A percentile compares a stretch with the other conserved stretches of the same genome.
phyloP scores from a whole-genome alignment of 306 rosid genomes.

The Castanea mollissima region DNA sequence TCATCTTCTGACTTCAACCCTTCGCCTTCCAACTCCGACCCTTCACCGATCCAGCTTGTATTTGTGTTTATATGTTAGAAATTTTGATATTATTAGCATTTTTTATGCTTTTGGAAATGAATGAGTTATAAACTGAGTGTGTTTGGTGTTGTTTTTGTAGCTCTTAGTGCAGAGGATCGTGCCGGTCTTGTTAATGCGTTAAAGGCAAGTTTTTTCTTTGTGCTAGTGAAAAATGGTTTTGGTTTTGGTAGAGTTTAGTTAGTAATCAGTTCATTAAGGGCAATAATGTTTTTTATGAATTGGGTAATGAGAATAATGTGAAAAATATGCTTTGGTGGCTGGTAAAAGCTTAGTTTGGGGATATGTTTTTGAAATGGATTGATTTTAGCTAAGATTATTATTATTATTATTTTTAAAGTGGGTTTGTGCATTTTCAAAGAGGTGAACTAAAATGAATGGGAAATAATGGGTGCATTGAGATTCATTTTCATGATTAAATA shows the following conservation, averaged over 20 bases:
- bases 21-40: too few relatives aligned
- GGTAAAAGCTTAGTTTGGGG: background rate
- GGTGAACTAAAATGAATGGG: background rate
- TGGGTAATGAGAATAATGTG: constrained; percentile 3
- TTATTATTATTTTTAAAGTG: too few relatives aligned
- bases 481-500: background rate
- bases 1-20: too few relatives aligned
- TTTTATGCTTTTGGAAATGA: background rate
- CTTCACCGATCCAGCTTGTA: too few relatives aligned
- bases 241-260: background rate
- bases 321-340: background rate
- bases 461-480: background rate
- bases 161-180: constrained; percentile 57
- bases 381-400: background rate
- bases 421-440: background rate
- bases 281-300: background rate
- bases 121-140: constrained; percentile 14
- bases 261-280: background rate
- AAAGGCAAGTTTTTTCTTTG: constrained; percentile 23
- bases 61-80: background rate
- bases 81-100: background rate
- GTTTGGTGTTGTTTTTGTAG: constrained; percentile 24
- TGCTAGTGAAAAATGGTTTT: background rate
- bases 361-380: background rate
- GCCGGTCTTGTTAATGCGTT: constrained; percentile 49